A percentile compares a stretch with the other conserved stretches of the same genome.
These are phyloP conservation scores for Ogataea thermomethanolica DNA, from an alignment of 805 yeast genomes.

Conservation along the genomic window DNA sequence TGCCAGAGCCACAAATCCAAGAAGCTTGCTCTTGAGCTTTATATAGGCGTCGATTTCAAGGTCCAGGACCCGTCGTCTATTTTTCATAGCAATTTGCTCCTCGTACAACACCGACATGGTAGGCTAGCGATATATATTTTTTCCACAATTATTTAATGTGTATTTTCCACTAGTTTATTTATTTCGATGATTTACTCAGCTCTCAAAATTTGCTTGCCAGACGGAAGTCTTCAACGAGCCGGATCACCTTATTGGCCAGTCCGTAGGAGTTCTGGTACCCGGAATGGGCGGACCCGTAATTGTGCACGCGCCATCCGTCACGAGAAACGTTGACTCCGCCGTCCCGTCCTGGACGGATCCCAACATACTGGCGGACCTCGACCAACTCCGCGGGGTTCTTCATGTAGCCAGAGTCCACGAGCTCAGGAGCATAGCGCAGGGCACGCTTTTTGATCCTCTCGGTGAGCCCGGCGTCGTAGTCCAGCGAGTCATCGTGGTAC, in stretches of 20 bases:
- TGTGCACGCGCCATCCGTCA: slow-evolving; percentile 43
- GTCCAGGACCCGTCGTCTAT: slow-evolving; percentile 30
- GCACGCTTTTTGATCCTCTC: slow-evolving; percentile 42
- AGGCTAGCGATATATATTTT: no score
- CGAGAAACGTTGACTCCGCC: slow-evolving; percentile 51
- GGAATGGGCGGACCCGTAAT: slow-evolving; percentile 73
- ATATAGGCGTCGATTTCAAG: slow-evolving; percentile 28
- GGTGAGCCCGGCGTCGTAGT: slow-evolving; percentile 47
- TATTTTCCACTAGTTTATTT: no score
- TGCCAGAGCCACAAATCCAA: slow-evolving; percentile 14
- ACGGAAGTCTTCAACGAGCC: slow-evolving; percentile 19
- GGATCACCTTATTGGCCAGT: slow-evolving; percentile 22
- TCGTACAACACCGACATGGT: slow-evolving; percentile 8
- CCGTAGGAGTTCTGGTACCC: slow-evolving; percentile 56
- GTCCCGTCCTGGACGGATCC: slow-evolving; percentile 65
- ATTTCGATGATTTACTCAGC: no score
- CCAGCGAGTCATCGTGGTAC: slow-evolving; percentile 22
- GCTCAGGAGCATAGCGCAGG: slow-evolving; percentile 48
- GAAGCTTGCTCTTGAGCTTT: slow-evolving; percentile 21
- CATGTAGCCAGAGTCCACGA: slow-evolving; percentile 28
- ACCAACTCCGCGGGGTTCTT: slow-evolving; percentile 43
- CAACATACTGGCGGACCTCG: slow-evolving; percentile 56
- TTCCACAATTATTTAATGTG: no score
- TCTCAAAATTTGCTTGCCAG: slow-evolving; percentile 1
- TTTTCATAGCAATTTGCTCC: slow-evolving; percentile 25